Evolutionary conservation across 2,329 filamentous ascomycete species (phyloP).

Genomic region (Pestalotiopsis sp.): DNA sequence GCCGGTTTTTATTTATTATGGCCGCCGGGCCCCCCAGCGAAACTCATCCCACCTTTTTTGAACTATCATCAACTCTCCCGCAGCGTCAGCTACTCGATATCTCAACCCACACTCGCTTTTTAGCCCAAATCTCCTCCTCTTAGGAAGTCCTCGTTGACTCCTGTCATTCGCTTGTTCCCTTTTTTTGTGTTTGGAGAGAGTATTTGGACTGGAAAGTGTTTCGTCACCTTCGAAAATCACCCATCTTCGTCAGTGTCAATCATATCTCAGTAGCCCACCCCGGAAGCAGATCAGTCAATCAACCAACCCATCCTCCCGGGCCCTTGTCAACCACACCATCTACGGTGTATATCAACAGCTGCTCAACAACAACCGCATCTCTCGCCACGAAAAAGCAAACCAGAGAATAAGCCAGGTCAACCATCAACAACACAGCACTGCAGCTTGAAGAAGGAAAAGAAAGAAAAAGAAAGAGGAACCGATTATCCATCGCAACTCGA

Average conservation of each 20-base stretch:
- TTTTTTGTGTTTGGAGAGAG: slow-evolving; percentile 50
- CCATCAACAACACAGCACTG: not conserved
- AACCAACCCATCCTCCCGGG: not conserved
- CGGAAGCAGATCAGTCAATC: not conserved
- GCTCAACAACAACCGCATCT: slow-evolving; percentile 5
- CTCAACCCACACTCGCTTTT: slow-evolving; percentile 54
- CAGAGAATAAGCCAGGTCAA: not conserved
- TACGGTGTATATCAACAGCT: not conserved
- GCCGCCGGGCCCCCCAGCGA: slow-evolving; percentile 27
- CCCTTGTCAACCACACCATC: not conserved
- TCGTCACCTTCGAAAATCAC: slow-evolving; percentile 14
- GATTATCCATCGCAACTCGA: not conserved
- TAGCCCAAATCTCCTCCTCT: slow-evolving; percentile 37
- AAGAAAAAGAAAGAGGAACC: not conserved
- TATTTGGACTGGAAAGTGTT: slow-evolving; percentile 28
- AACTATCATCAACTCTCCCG: slow-evolving; percentile 36
- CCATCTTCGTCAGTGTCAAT: not conserved
- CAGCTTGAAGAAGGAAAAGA: not conserved
- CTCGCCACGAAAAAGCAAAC: not conserved
- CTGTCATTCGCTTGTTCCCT: slow-evolving; percentile 72
- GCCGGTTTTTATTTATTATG: slow-evolving; percentile 10
- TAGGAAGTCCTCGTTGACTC: slow-evolving; percentile 76
- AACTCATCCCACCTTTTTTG: slow-evolving; percentile 31
- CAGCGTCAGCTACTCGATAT: slow-evolving; percentile 40
- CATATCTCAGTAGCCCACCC: not conserved